phyloP scores from a whole-genome alignment of 208 protist genomes.

The Naegleria fowleri region DNA sequence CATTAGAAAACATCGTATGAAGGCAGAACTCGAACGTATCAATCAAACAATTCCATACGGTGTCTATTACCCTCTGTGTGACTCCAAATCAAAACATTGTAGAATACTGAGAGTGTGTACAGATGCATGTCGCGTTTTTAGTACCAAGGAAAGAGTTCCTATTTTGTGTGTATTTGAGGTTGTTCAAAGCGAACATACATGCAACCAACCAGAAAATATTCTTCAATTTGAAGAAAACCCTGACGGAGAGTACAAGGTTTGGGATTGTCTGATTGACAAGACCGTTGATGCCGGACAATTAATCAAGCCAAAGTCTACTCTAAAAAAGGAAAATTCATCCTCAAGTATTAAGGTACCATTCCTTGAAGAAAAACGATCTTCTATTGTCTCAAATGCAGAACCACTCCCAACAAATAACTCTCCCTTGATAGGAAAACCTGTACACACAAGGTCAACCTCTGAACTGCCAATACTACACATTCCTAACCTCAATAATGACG shows the following conservation, averaged over 20 bases:
- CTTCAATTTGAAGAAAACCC: background rate
- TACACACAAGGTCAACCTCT: background rate
- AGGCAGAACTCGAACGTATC: background rate
- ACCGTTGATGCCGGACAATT: background rate
- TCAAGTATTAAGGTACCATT: background rate
- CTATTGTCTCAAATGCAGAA: background rate
- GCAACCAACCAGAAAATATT: background rate
- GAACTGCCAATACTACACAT: background rate
- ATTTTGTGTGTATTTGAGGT: background rate
- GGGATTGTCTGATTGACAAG: background rate
- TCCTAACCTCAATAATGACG: background rate
- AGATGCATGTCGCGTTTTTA: background rate
- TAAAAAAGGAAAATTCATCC: background rate
- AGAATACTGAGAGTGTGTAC: background rate
- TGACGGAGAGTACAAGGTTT: background rate
- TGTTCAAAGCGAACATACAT: no score
- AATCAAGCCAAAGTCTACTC: background rate
- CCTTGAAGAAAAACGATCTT: background rate
- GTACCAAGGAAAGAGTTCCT: conserved; percentile 25
- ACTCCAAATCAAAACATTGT: background rate
- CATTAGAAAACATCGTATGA: conserved; percentile 7
- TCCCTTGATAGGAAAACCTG: no score
- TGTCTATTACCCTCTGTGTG: background rate
- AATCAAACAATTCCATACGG: background rate
- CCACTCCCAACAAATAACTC: no score